Conservation (phyloP, 768 basidiomycete genomes). For the Strobilomyces dryophilus region DNA sequence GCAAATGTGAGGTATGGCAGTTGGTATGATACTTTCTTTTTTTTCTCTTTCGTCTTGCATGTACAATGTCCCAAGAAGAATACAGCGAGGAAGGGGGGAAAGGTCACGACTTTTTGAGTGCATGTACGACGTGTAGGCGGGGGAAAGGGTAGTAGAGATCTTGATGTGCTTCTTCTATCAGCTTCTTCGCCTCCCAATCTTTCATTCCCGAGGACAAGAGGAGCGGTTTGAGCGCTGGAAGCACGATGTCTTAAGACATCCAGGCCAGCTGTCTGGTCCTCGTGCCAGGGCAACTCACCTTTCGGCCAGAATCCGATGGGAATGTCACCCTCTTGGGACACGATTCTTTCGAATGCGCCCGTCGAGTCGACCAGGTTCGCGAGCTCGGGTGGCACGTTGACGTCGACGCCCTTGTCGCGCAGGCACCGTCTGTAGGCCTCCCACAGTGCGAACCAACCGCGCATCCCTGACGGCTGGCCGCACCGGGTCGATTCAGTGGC, state of each 20-base stretch:
- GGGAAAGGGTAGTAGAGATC: conserved; percentile 59
- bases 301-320: conserved; percentile 69
- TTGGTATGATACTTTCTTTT: conserved; percentile 28
- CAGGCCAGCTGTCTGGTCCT: conserved; percentile 55
- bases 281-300: conserved; percentile 36
- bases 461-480: conserved; percentile 36
- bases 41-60: conserved; percentile 6
- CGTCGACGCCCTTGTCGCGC: conserved; percentile 48
- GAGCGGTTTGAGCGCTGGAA: conserved; percentile 59
- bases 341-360: conserved; percentile 53
- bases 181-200: conserved; percentile 48
- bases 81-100: not conserved
- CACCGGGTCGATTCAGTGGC: conserved; percentile 33
- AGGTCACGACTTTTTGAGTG: conserved; percentile 31
- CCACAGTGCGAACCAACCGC: conserved; percentile 64
- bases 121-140: conserved; percentile 58
- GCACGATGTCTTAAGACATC: conserved; percentile 66
- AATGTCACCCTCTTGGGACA: conserved; percentile 52
- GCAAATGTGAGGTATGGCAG: conserved; percentile 6
- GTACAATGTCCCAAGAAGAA: conserved; percentile 19
- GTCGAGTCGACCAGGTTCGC: conserved; percentile 45
- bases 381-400: conserved; percentile 54
- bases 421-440: conserved; percentile 57
- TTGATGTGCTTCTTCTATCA: conserved; percentile 59
- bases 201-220: conserved; percentile 51